phyloP scores from a whole-genome alignment of 192 early-diverging fungal genomes.

The Allomyces macrogynus region DNA sequence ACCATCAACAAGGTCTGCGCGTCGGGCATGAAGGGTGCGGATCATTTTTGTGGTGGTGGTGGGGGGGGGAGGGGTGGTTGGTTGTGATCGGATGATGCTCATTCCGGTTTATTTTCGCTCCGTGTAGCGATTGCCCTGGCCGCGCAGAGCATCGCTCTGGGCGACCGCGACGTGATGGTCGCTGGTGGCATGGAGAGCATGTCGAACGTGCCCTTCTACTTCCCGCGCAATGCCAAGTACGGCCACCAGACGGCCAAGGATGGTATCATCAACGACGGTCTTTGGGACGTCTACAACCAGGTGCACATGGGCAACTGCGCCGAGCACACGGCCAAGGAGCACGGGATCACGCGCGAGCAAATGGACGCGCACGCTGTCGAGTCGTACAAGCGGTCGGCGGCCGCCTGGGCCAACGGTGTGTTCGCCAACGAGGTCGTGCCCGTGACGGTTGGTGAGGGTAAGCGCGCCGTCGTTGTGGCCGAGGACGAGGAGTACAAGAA shows the following conservation, averaged over 20 bases:
- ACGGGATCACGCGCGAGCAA: conserved; percentile 64
- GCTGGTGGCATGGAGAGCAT: conserved; percentile 95
- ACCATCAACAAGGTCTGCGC: conserved; percentile 99
- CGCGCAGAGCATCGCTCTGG: conserved; percentile 59
- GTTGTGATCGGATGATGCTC: too few species aligned
- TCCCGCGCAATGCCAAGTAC: conserved; percentile 41
- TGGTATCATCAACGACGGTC: conserved; percentile 85
- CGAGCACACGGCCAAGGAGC: conserved; percentile 71
- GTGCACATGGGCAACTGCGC: conserved; percentile 58
- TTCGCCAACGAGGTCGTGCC: conserved; percentile 70
- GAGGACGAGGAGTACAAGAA: conserved; percentile 91
- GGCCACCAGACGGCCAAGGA: conserved; percentile 64
- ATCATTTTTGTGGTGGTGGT: neutral
- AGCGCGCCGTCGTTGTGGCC: conserved; percentile 52
- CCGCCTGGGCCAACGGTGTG: conserved; percentile 63
- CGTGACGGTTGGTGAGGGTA: conserved; percentile 60
- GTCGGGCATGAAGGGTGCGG: conserved; percentile 71
- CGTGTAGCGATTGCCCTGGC: conserved; percentile 56
- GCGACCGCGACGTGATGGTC: conserved; percentile 59
- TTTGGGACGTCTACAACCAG: conserved; percentile 92
- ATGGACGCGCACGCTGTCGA: conserved; percentile 69
- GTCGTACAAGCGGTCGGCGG: conserved; percentile 76
- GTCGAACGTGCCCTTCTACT: conserved; percentile 73
- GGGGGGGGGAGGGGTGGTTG: too few species aligned
- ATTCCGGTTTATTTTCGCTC: too few species aligned